These are phyloP conservation scores for Silybum marianum DNA, from an alignment of 129 eudicot genomes.

Conservation along the genomic window DNA sequence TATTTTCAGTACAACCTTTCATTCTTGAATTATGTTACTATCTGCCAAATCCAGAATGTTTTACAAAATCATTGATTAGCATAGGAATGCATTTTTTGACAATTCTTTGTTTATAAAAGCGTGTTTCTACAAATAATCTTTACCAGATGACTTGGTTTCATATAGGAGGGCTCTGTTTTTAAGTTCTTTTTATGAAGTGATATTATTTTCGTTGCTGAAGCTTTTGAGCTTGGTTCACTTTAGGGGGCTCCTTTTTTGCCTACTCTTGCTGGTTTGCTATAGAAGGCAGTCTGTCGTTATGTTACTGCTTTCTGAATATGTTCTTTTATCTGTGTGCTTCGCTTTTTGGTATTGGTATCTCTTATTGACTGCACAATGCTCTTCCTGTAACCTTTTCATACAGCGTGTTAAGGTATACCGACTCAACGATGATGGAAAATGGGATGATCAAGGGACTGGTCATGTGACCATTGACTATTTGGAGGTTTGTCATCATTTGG, in stretches of 20 bases:
- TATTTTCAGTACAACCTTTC: not conserved
- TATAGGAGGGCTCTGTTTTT: not conserved
- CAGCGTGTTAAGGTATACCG: constrained; percentile 96
- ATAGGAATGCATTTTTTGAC: not conserved
- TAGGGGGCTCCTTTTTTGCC: not conserved
- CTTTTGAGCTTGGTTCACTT: not conserved
- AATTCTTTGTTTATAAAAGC: not conserved
- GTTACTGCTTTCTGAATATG: not conserved
- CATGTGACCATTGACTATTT: constrained; percentile 86
- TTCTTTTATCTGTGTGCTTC: not conserved
- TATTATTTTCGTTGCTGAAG: not conserved
- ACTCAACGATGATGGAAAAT: constrained; percentile 79
- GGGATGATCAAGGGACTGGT: constrained; percentile 99
- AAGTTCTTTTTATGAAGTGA: not conserved
- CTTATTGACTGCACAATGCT: constrained; percentile 8
- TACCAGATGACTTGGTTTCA: not conserved
- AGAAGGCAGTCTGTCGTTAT: not conserved
- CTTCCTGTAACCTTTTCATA: constrained; percentile 12
- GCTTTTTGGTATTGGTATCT: not conserved
- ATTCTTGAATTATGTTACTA: not conserved
- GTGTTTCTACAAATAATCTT: not conserved
- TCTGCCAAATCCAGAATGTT: not conserved
- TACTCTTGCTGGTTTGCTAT: not conserved
- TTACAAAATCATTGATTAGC: not conserved
- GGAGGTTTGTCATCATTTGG: constrained; percentile 55